Evolutionary conservation across 306 rosid species (phyloP).

Genomic region (Hippophae rhamnoides): DNA sequence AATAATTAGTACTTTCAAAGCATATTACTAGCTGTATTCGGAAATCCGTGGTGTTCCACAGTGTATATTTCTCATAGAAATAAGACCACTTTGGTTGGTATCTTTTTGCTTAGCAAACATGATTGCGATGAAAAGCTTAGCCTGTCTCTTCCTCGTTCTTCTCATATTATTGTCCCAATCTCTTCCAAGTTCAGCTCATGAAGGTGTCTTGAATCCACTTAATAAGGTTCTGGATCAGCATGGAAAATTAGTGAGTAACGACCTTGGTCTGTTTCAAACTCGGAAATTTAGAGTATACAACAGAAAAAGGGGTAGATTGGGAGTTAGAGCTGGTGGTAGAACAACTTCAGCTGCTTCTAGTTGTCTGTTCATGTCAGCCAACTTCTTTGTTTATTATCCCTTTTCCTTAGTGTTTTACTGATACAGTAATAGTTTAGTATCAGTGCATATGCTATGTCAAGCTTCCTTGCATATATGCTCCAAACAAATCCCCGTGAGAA

Average conservation of each 20-base stretch:
- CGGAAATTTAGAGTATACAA: constrained; percentile 16
- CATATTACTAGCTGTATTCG: too few species aligned
- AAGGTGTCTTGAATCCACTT: background rate
- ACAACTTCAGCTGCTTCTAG: constrained; percentile 16
- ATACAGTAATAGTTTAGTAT: background rate
- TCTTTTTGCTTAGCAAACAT: constrained; percentile 3
- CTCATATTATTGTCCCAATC: constrained; percentile 12
- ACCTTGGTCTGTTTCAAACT: background rate
- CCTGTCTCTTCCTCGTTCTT: constrained; percentile 8
- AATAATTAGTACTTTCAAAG: too few species aligned
- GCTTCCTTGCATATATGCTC: too few species aligned
- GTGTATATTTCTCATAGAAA: too few species aligned
- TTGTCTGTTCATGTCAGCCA: constrained; percentile 1
- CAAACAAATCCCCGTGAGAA: too few species aligned
- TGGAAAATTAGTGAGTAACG: background rate
- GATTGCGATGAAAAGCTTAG: constrained; percentile 8
- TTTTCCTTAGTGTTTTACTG: constrained; percentile 5
- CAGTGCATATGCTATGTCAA: too few species aligned
- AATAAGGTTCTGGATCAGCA: constrained; percentile 1
- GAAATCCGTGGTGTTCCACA: too few species aligned
- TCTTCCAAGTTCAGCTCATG: constrained; percentile 19
- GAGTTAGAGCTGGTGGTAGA: background rate
- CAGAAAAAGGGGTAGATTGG: background rate
- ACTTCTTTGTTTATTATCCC: background rate
- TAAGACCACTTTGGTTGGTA: too few species aligned